Conservation (phyloP, 2,329 filamentous ascomycete genomes). For the Claviceps digitariae region DNA sequence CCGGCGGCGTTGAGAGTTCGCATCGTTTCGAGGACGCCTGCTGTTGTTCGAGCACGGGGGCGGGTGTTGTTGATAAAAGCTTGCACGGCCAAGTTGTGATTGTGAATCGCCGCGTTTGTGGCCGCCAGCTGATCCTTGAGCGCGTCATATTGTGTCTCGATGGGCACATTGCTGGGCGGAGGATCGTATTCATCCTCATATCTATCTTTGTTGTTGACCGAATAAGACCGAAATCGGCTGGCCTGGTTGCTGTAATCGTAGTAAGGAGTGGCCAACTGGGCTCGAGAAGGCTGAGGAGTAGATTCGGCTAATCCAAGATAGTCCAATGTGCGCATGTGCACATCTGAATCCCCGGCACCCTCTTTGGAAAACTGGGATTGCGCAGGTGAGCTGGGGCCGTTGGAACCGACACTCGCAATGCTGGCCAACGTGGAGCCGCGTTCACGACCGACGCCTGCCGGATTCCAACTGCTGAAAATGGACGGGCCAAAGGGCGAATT, state of each 20-base stretch:
- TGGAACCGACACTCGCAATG: conserved; percentile 77
- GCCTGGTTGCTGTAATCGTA: conserved; percentile 63
- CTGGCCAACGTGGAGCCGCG: conserved; percentile 73
- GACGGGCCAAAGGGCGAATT: conserved; percentile 72
- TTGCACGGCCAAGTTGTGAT: conserved; percentile 86
- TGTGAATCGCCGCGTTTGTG: conserved; percentile 61
- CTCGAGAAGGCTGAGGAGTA: conserved; percentile 68
- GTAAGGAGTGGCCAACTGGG: conserved; percentile 61
- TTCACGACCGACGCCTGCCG: conserved; percentile 52
- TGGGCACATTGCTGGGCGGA: conserved; percentile 26
- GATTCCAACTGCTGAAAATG: conserved; percentile 81
- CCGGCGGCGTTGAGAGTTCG: conserved; percentile 50
- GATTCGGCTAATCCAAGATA: conserved; percentile 93
- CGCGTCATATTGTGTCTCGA: conserved; percentile 46
- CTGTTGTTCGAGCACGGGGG: conserved; percentile 70
- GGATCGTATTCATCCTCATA: conserved; percentile 70
- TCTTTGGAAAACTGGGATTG: conserved; percentile 80
- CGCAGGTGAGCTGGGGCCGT: conserved; percentile 75
- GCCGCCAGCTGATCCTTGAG: conserved; percentile 50
- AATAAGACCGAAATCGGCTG: conserved; percentile 91
- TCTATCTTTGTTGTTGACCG: conserved; percentile 96
- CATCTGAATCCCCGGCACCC: conserved; percentile 72
- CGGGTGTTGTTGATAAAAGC: conserved; percentile 79
- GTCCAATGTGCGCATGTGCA: conserved; percentile 79
- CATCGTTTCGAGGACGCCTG: conserved; percentile 77